Evolutionary conservation across 441 rosid genomes (phyloP).

Genomic region (Euphorbia corollata): DNA sequence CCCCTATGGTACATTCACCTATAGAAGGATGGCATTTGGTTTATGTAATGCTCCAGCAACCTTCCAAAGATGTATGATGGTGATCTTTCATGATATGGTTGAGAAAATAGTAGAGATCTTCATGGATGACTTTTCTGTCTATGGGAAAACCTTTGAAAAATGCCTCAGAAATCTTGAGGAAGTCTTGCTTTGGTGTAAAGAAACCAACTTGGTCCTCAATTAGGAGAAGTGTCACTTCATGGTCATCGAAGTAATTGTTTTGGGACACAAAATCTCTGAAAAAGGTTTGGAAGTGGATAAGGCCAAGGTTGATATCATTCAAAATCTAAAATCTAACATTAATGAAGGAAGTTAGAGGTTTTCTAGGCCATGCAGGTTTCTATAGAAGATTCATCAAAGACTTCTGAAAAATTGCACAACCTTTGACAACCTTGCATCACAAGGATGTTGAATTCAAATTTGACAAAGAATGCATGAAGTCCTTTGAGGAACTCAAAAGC

Average conservation of each 20-base stretch:
- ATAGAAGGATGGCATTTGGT: no score
- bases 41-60: no score
- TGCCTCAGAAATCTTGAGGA: not conserved
- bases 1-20: no score
- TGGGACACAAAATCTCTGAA: not conserved
- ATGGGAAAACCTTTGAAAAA: not conserved
- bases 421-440: not conserved
- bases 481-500: not conserved
- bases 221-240: slow-evolving; percentile 4
- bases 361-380: not conserved
- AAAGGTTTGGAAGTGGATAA: not conserved
- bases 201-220: not conserved
- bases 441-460: not conserved
- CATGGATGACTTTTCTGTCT: not conserved
- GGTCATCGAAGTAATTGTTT: not conserved
- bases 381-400: not conserved
- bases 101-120: not conserved
- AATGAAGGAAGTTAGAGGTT: not conserved
- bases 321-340: not conserved
- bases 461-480: not conserved
- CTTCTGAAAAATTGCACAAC: not conserved
- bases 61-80: not conserved
- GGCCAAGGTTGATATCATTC: not conserved
- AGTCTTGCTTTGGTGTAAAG: not conserved
- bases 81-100: not conserved